Evolutionary conservation across 345 rosid genomes (phyloP).

Genomic region (Lumnitzera littorea): DNA sequence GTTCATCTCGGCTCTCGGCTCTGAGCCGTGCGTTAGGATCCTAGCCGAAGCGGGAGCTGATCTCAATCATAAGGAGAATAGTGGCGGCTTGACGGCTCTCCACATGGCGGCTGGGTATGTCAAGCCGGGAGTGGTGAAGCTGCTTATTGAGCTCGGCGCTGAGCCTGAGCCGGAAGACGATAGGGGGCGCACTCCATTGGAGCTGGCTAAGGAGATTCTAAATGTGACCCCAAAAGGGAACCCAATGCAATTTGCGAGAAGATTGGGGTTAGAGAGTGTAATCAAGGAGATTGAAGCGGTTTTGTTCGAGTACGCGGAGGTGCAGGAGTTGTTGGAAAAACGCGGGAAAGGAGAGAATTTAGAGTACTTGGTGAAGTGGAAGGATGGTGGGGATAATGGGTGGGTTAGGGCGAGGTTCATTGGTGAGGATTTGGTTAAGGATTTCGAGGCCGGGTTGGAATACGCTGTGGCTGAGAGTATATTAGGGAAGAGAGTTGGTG

Average conservation of each 20-base stretch:
- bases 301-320: constrained; percentile 76
- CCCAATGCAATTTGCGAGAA: constrained; percentile 62
- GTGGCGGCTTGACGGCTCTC: constrained; percentile 75
- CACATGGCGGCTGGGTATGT: constrained; percentile 95
- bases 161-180: constrained; percentile 68
- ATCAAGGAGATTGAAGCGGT: constrained; percentile 38
- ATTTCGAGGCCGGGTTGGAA: constrained; percentile 77
- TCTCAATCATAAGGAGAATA: constrained; percentile 49
- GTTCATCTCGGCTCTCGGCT: constrained; percentile 79
- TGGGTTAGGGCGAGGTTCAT: constrained; percentile 59
- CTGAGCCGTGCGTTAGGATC: constrained; percentile 56
- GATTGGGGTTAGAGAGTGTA: constrained; percentile 75
- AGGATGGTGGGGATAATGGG: constrained; percentile 69
- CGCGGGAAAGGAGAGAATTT: constrained; percentile 66
- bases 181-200: constrained; percentile 57
- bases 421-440: constrained; percentile 67
- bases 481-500: constrained; percentile 51
- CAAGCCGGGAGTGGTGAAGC: constrained; percentile 53
- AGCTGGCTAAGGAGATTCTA: constrained; percentile 57
- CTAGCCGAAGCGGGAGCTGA: constrained; percentile 73
- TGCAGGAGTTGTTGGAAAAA: constrained; percentile 66
- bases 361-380: constrained; percentile 81
- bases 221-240: constrained; percentile 76
- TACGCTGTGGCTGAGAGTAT: constrained; percentile 79
- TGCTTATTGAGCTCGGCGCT: constrained; percentile 58